phyloP scores from a whole-genome alignment of 257 asterid species.

The Nicotiana tomentosiformis region DNA sequence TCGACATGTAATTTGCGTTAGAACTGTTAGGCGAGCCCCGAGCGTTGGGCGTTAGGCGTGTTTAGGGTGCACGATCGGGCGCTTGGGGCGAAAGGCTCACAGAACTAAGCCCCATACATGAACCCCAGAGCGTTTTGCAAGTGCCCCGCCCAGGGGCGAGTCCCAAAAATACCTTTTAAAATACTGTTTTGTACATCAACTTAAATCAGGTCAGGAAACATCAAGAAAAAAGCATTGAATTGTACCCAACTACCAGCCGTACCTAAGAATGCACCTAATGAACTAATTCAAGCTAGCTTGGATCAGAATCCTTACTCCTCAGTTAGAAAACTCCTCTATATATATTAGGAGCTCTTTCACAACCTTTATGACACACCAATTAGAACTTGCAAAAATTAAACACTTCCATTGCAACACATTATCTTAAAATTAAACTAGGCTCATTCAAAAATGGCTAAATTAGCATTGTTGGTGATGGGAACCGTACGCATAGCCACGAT shows the following conservation, averaged over 20 bases:
- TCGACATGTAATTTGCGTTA: too few relatives aligned
- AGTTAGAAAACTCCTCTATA: neutral
- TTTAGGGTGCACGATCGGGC: too few relatives aligned
- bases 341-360: neutral
- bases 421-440: neutral
- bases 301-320: neutral
- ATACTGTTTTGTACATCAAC: neutral
- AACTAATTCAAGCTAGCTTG: neutral
- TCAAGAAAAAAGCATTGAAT: neutral
- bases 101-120: too few relatives aligned
- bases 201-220: neutral
- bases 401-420: neutral
- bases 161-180: too few relatives aligned
- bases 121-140: too few relatives aligned
- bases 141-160: too few relatives aligned
- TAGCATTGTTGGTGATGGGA: neutral
- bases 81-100: too few relatives aligned
- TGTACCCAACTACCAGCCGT: neutral
- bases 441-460: neutral
- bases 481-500: too few relatives aligned
- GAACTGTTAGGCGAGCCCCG: too few relatives aligned
- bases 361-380: neutral
- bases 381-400: neutral
- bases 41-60: too few relatives aligned
- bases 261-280: neutral